Evolutionary conservation across 2,329 filamentous ascomycete genomes (phyloP).

Genomic region (Aspergillus intermedius): DNA sequence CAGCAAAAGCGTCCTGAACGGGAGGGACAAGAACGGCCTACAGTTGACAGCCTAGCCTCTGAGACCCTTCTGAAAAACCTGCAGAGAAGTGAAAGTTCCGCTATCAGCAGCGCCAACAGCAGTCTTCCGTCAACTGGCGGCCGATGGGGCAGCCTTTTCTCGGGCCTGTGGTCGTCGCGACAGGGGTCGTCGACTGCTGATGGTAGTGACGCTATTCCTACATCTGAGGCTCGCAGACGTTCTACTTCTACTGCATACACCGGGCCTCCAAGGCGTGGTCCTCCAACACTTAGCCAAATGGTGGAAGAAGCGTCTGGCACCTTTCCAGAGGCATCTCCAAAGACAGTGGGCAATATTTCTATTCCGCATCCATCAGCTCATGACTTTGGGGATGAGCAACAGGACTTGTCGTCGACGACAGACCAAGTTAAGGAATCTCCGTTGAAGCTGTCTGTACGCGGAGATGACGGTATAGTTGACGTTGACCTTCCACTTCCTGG

Average conservation of each 20-base stretch:
- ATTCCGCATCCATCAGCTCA: slow-evolving; percentile 24
- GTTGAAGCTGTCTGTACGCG: slow-evolving; percentile 50
- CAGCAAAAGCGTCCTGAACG: slow-evolving; percentile 27
- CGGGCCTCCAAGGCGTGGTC: slow-evolving; percentile 17
- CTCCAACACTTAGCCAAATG: slow-evolving; percentile 28
- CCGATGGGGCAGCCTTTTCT: slow-evolving; percentile 52
- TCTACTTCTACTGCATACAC: slow-evolving; percentile 21
- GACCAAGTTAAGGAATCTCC: slow-evolving; percentile 38
- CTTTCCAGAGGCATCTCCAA: slow-evolving; percentile 12
- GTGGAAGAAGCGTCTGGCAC: slow-evolving; percentile 24
- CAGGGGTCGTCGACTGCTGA: slow-evolving; percentile 42
- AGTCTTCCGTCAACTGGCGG: slow-evolving; percentile 42
- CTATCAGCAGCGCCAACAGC: slow-evolving; percentile 39
- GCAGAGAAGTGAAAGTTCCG: slow-evolving; percentile 47
- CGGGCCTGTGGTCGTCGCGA: slow-evolving; percentile 49
- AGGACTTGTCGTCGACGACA: slow-evolving; percentile 20
- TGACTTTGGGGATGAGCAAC: slow-evolving; percentile 18
- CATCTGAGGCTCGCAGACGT: slow-evolving; percentile 20
- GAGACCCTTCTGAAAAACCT: slow-evolving; percentile 50
- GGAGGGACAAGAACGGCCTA: slow-evolving; percentile 16
- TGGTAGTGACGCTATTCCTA: slow-evolving; percentile 18
- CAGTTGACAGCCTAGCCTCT: slow-evolving; percentile 44
- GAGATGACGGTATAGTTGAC: slow-evolving; percentile 55
- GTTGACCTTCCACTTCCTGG: slow-evolving; percentile 53
- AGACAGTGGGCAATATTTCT: slow-evolving; percentile 27